Evolutionary conservation across 352 stramenopile species (phyloP).

Genomic region (Phytophthora citrophthora): DNA sequence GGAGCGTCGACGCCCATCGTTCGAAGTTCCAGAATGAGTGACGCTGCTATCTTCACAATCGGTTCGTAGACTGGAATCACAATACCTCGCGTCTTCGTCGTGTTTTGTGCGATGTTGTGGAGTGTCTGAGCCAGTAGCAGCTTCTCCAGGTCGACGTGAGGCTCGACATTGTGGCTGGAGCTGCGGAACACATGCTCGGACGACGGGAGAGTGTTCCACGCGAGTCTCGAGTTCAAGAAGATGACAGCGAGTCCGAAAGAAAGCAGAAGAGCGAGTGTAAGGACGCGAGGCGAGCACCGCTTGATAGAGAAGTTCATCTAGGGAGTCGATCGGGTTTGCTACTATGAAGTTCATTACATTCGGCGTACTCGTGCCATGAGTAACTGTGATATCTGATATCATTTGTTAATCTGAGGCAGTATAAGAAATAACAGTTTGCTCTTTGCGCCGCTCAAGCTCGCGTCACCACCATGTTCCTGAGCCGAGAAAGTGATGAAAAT

Average conservation of each 20-base stretch:
- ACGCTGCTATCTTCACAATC: constrained; percentile 34
- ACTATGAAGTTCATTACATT: too few relatives aligned
- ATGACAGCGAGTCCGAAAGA: constrained; percentile 15
- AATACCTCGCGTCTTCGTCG: constrained; percentile 20
- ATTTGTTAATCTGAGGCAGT: too few relatives aligned
- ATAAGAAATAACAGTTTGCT: too few relatives aligned
- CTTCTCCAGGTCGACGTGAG: constrained; percentile 4
- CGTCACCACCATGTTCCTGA: too few relatives aligned
- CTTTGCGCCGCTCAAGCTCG: too few relatives aligned
- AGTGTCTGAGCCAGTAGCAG: constrained; percentile 25
- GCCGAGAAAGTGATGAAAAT: constrained; percentile 48
- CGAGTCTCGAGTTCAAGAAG: constrained; percentile 18
- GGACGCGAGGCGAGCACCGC: constrained; percentile 13
- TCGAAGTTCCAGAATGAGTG: constrained; percentile 39
- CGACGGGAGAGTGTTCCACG: constrained; percentile 15
- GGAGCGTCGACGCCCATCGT: constrained; percentile 27
- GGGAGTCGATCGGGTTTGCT: constrained; percentile 9
- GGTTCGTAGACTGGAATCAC: constrained; percentile 41
- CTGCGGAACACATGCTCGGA: constrained; percentile 15
- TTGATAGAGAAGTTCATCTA: constrained; percentile 4
- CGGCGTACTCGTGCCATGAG: too few relatives aligned
- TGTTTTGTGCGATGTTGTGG: constrained; percentile 20
- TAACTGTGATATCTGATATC: too few relatives aligned
- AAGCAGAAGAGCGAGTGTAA: constrained; percentile 11
- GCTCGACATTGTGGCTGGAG: background rate